A percentile compares a stretch with the other conserved stretches of the same genome.
Conservation (phyloP, 179 eudicot species). For the Beta lomatogona region DNA sequence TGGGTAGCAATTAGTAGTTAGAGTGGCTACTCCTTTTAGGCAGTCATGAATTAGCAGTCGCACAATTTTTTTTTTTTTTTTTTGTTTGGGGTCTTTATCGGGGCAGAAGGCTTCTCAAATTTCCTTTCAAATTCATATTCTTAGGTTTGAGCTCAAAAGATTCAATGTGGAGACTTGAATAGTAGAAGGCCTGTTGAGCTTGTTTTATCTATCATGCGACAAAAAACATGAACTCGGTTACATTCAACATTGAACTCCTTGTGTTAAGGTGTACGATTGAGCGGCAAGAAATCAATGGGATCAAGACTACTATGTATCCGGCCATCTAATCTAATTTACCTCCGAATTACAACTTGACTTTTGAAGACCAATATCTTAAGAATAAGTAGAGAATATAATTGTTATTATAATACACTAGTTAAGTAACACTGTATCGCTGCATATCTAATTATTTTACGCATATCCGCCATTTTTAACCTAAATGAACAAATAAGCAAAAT, state of each 20-base stretch:
- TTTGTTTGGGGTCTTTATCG: background rate
- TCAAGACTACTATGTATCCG: background rate
- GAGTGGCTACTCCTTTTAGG: background rate
- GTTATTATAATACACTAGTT: no score
- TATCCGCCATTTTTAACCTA: no score
- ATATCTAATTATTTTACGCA: no score
- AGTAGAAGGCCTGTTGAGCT: background rate
- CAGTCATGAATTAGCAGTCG: background rate
- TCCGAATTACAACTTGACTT: background rate
- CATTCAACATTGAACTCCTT: background rate
- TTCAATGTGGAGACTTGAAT: background rate
- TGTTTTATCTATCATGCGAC: background rate
- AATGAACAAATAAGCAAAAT: no score
- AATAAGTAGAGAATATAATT: no score
- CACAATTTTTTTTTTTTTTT: no score
- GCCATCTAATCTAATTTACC: background rate
- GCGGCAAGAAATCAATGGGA: background rate
- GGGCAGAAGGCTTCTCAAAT: no score
- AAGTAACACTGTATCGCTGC: no score
- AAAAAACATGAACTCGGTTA: background rate
- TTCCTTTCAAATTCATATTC: no score
- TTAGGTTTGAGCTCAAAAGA: no score
- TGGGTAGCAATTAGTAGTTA: constrained; percentile 2
- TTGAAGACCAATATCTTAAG: no score
- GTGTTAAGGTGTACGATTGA: background rate